Base-by-base conservation (phyloP, 305 asterid species). In the Ajuga reptans region DNA sequence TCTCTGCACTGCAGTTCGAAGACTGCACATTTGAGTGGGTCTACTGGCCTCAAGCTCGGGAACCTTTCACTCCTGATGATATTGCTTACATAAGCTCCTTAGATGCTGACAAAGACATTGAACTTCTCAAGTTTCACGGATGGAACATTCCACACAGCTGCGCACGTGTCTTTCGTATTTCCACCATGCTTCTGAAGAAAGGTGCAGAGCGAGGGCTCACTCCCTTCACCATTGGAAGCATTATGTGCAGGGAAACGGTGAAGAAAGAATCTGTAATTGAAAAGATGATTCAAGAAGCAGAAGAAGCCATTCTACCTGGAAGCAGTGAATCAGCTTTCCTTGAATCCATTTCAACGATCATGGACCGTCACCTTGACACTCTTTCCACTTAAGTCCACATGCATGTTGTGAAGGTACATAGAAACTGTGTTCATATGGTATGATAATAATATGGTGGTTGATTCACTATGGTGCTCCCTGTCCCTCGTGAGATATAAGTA, bases 11-110 rank as follows among this genome's bases (percentile, higher is more conserved):
- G 77, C 85, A 90, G 96, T 88, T 90, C 21, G 84, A 85, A 75
- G 97, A 90, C 68, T 90, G 88, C 82, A 85, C 94, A 0, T 90
- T 88, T 43, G 97, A 88, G 71, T 90, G 97, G 97, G 88, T 90
- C 58, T 87, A 87, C 78, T 91, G 97, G 97, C 97, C 91, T 66
- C 97, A 91, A 79, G 85, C 96, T 43, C 84, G 72, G 18, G 65
- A 83, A n/a, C 85, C 87, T 2, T 91, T 82, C 64, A 78, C 87
- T 27, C 70, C 82, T 0, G 91, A 83, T 42, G 84, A 82, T 41
- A 57, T 75, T 18, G 80, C 78, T 16, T 91, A 89, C 86, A 84
- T 91, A 78, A 75, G 84, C 55, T 78, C 86, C 27, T 79, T 91
- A 59, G 87, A 91, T 46, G 86, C 90, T 2, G 95, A 87, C 59